A percentile compares a stretch with the other conserved stretches of the same genome.
phyloP scores from a whole-genome alignment of 2,329 filamentous ascomycete genomes.

The Neobulgaria alba region DNA sequence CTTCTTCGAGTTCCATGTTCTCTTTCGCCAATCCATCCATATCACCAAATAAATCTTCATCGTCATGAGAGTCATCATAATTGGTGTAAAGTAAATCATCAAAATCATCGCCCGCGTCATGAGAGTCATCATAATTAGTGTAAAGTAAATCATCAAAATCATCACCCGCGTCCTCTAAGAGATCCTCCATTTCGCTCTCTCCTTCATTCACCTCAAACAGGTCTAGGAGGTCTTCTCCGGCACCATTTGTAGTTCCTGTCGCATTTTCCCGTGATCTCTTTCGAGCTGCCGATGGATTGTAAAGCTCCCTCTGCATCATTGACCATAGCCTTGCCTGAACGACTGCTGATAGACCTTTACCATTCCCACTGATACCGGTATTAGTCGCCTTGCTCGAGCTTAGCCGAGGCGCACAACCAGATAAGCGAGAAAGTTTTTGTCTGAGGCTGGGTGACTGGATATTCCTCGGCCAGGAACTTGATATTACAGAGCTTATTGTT shows the following conservation, averaged over 20 bases:
- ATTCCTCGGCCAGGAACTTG: constrained; percentile 9
- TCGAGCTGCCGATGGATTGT: constrained; percentile 9
- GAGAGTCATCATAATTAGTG: too few species aligned
- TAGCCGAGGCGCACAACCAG: not conserved
- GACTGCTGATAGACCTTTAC: constrained; percentile 8
- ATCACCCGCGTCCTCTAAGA: not conserved
- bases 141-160: not conserved
- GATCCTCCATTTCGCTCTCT: not conserved
- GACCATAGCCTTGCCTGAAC: constrained; percentile 18
- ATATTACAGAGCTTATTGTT: constrained; percentile 10
- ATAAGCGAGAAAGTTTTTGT: constrained; percentile 9
- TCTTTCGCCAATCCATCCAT: too few species aligned
- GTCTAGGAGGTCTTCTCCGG: not conserved
- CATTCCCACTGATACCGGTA: constrained; percentile 4
- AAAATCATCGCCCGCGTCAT: too few species aligned
- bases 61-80: too few species aligned
- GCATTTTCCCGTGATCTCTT: constrained; percentile 3
- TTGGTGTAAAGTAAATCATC: too few species aligned
- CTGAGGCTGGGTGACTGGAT: constrained; percentile 14
- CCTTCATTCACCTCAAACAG: not conserved
- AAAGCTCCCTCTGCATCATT: constrained; percentile 22
- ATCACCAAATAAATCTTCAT: too few species aligned
- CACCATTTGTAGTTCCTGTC: not conserved
- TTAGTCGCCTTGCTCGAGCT: not conserved
- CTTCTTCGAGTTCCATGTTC: too few species aligned